Conservation (phyloP, 2,329 filamentous ascomycete genomes). For the Exophiala spinifera region DNA sequence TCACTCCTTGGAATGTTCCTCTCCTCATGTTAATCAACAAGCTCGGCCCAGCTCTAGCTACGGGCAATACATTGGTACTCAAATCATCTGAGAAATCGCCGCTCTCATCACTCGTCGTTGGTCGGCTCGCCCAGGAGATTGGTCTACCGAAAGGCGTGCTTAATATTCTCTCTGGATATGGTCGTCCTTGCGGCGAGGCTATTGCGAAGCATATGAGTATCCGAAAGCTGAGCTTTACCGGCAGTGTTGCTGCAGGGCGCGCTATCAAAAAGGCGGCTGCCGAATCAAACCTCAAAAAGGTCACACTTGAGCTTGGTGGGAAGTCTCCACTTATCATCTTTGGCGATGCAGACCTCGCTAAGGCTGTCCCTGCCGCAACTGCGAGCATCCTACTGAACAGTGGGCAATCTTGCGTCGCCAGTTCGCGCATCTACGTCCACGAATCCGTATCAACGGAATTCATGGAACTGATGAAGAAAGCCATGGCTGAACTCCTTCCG, state of each 20-base stretch:
- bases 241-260: slow-evolving; percentile 31
- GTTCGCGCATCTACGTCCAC: slow-evolving; percentile 18
- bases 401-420: slow-evolving; percentile 20
- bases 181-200: slow-evolving; percentile 47
- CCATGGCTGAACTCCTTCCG: too few relatives aligned
- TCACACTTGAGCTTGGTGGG: slow-evolving; percentile 37
- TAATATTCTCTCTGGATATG: slow-evolving; percentile 35
- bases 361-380: slow-evolving; percentile 47
- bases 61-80: slow-evolving; percentile 46
- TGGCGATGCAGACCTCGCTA: slow-evolving; percentile 34
- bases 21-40: slow-evolving; percentile 38
- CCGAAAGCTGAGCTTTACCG: slow-evolving; percentile 37
- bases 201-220: slow-evolving; percentile 34
- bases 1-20: slow-evolving; percentile 58
- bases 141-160: slow-evolving; percentile 41
- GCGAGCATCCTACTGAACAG: slow-evolving; percentile 40
- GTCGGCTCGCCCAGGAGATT: slow-evolving; percentile 39
- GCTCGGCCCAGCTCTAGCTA: slow-evolving; percentile 50
- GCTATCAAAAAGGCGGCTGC: slow-evolving; percentile 33
- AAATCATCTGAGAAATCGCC: slow-evolving; percentile 48
- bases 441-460: slow-evolving; percentile 14
- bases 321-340: slow-evolving; percentile 38
- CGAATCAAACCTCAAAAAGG: slow-evolving; percentile 35
- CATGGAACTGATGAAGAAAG: slow-evolving; percentile 8
- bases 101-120: slow-evolving; percentile 36